Evolutionary conservation across 192 early-diverging fungal genomes (phyloP), one percentile per base, ranked within the genome.

Genomic region (Spizellomyces sp.): DNA sequence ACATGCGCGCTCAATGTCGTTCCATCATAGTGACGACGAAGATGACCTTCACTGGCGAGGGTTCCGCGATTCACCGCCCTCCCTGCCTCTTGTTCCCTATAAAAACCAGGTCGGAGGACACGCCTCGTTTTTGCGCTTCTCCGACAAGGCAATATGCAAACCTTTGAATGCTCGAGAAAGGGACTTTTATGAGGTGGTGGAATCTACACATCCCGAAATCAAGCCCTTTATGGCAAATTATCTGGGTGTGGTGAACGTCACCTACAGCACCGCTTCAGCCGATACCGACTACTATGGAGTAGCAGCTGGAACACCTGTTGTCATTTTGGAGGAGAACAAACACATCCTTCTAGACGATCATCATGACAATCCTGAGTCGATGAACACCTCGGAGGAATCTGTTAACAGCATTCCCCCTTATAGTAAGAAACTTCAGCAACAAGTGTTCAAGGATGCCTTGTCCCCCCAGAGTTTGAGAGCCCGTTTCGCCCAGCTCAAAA

Each of bases 71-170:
- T 60, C 77, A 12, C 77, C 81, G 27, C 76, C 79, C 14, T 68
- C 75, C 6, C 65, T 86, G 41, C 85, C 85, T 4, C 66, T 86
- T 43, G 77, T 81, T 4, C 85, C 85, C 10, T 86, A 81, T 73
- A 83, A 77, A 48, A 86, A 86, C 55, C 71, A 86, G 74, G 85
- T 86, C 36, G 98, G 98, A n/a, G 98, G 98, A 0, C 98, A 99
- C 75, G 92, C 95, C 6, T 89, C 94, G 6, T 92, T 99, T 59
- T 83, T 98, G 58, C 92, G 96, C 48, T 97, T 99, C 77, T 96
- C 95, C 9, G 94, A 96, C 75, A 91, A 90, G 76, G 96, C 98
- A 8, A 90, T 99, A 22, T 99, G 94, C 81, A 99, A 99, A 78
- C 95, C 95, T 19, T 86, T 96, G 54, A 90, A 92, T 45, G 76